phyloP scores from a whole-genome alignment of 2,329 filamentous ascomycete genomes.

The Hypoxylon sp. region DNA sequence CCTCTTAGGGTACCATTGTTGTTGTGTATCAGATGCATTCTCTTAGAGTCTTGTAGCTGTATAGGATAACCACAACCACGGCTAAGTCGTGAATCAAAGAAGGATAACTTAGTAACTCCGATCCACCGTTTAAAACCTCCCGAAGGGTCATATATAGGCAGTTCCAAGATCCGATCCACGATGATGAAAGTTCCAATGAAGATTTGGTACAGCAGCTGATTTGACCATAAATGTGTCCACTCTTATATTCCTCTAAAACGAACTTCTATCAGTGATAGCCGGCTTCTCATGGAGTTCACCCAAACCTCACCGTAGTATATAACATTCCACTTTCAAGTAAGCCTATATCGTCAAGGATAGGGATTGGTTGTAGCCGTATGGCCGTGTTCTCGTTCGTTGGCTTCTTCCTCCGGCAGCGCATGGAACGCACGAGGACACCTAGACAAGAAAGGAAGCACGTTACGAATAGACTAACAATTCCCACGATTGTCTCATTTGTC shows the following conservation, averaged over 20 bases:
- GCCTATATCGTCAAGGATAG: slow-evolving; percentile 3
- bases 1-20: no score
- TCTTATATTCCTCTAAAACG: slow-evolving; percentile 21
- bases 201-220: slow-evolving; percentile 6
- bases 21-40: no score
- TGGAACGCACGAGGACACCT: background rate
- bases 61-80: background rate
- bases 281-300: no score
- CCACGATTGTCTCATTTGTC: slow-evolving; percentile 21
- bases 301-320: slow-evolving; percentile 14
- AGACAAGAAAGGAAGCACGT: slow-evolving; percentile 24
- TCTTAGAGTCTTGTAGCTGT: no score
- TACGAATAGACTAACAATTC: slow-evolving; percentile 16
- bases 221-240: slow-evolving; percentile 27
- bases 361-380: slow-evolving; percentile 4
- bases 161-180: slow-evolving; percentile 6
- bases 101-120: background rate
- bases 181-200: slow-evolving; percentile 1
- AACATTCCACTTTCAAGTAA: slow-evolving; percentile 26
- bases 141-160: background rate
- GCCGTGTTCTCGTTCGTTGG: background rate
- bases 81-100: background rate
- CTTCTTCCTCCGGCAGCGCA: slow-evolving; percentile 2
- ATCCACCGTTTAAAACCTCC: background rate
- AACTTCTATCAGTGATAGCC: background rate